Percentiles rank a stretch among this genome's conserved stretches.
Conservation (phyloP, 345 rosid genomes). For the Iberis pinnata region DNA sequence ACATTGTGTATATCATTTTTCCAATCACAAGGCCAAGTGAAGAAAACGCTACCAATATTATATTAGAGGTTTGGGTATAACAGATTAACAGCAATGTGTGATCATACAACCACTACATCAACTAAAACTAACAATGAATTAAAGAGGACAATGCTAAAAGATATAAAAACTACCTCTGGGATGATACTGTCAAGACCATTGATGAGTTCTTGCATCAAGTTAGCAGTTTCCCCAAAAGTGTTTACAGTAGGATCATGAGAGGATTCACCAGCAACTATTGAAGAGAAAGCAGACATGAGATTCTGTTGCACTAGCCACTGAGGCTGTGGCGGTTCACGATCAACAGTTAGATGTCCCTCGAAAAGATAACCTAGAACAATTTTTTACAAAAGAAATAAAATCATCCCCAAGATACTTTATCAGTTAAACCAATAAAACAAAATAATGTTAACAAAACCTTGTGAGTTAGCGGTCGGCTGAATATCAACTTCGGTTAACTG, state of each 20-base stretch:
- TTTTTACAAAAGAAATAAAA: neutral
- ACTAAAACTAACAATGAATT: neutral
- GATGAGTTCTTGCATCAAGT: slow-evolving; percentile 52
- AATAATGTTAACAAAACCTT: slow-evolving; percentile 33
- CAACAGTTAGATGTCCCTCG: slow-evolving; percentile 92
- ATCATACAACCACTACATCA: neutral
- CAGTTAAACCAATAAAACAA: neutral
- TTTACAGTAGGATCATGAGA: slow-evolving; percentile 32
- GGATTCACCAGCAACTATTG: slow-evolving; percentile 50
- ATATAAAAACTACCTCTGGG: slow-evolving; percentile 51
- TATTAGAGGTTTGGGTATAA: too few relatives aligned
- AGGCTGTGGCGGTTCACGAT: slow-evolving; percentile 90
- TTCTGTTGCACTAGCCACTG: slow-evolving; percentile 74
- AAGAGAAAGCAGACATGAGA: slow-evolving; percentile 51
- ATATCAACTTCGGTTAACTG: slow-evolving; percentile 43
- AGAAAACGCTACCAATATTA: too few relatives aligned
- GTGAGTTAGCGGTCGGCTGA: slow-evolving; percentile 29
- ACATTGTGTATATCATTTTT: neutral
- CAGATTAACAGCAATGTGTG: slow-evolving; percentile 1
- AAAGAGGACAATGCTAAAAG: slow-evolving; percentile 5
- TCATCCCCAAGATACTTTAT: neutral
- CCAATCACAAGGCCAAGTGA: neutral
- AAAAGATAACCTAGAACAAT: slow-evolving; percentile 86
- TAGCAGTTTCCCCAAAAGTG: slow-evolving; percentile 37
- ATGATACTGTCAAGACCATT: slow-evolving; percentile 47